Base-by-base conservation (phyloP, 2,329 filamentous ascomycete species). In the Colletotrichum truncatum region DNA sequence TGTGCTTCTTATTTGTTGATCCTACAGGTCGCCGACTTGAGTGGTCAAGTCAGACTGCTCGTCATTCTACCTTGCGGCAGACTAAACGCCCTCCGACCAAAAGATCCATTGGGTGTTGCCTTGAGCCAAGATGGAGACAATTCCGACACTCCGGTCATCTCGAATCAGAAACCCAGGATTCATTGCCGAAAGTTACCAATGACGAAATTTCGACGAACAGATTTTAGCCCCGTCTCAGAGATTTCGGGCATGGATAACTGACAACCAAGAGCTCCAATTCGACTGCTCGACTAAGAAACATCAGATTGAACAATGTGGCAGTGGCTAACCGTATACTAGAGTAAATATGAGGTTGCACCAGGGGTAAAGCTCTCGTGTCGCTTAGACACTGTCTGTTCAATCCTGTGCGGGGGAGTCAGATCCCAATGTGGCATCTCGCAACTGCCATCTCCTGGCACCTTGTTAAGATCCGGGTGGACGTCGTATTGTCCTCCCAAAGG, bases 161-260 rank as follows among this genome's bases (percentile, higher is more conserved):
- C 52, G n/a, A 49, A 41, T 32, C 34, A 34, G 18, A 28, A 3
- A 18, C 34, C 26, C n/a, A 34, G 26, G 16, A 12, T 12, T 16
- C 7, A 23, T 10, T 51, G 53, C 28, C 18, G 36, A 51, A 30
- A 21, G 12, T 34, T 26, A 39, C 26, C 36, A 36, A 45, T 51
- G 60, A 41, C 45, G 28, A 46, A 61, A 45, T 36, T 21, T 51
- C 21, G 43, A 63, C 39, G 16, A 28, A n/a, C 34, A 43, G 21
- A 3, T 49, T 26, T 61, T 46, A 57, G 32, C 32, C 34, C 26
- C 25, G 18, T 12, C 32, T 52, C 53, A 57, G 41, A 21, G 11
- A 43, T 21, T 34, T 14, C 11, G 14, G 39, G 34, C 28, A 38
- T 55, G 30, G 23, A 32, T 16, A 41, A 9, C 10, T 26, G 32